phyloP scores from a whole-genome alignment of 768 basidiomycete genomes.

The Boletus sp. region DNA sequence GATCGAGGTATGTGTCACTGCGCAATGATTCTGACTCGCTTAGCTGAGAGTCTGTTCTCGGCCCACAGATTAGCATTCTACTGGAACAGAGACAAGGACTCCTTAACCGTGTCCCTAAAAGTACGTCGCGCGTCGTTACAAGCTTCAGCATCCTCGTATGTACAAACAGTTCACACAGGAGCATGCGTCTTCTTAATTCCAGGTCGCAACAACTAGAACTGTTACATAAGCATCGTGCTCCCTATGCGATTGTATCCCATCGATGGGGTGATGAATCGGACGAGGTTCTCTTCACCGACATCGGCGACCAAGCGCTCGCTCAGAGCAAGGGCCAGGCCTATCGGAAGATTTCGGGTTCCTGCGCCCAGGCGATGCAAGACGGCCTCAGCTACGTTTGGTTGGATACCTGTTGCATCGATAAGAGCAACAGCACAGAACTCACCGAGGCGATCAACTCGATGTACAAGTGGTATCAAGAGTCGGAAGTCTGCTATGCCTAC shows the following conservation, averaged over 20 bases:
- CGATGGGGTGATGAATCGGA: constrained; percentile 22
- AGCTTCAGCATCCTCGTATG: not conserved
- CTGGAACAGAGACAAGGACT: not conserved
- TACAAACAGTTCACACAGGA: constrained; percentile 2
- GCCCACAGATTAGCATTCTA: not conserved
- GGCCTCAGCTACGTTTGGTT: constrained; percentile 26
- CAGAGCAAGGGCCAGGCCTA: constrained; percentile 18
- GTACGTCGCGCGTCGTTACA: not conserved
- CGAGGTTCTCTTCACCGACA: constrained; percentile 25
- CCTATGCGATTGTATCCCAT: constrained; percentile 29
- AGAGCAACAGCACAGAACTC: constrained; percentile 26
- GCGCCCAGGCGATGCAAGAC: constrained; percentile 16
- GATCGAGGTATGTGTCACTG: not conserved
- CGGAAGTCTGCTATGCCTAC: constrained; percentile 28
- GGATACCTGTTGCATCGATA: constrained; percentile 35
- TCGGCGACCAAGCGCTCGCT: constrained; percentile 11
- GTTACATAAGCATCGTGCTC: not conserved
- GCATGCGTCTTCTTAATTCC: constrained; percentile 25
- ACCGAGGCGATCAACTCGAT: constrained; percentile 31
- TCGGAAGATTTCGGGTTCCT: constrained; percentile 21
- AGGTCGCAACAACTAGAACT: constrained; percentile 14
- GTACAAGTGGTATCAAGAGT: constrained; percentile 32
- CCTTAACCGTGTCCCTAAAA: not conserved
- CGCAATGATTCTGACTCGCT: not conserved
- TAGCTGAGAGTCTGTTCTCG: too few relatives aligned